A percentile compares a stretch with the other conserved stretches of the same genome.
Evolutionary conservation across 2,329 filamentous ascomycete species (phyloP).

Genomic region (Ophiostoma sp.): DNA sequence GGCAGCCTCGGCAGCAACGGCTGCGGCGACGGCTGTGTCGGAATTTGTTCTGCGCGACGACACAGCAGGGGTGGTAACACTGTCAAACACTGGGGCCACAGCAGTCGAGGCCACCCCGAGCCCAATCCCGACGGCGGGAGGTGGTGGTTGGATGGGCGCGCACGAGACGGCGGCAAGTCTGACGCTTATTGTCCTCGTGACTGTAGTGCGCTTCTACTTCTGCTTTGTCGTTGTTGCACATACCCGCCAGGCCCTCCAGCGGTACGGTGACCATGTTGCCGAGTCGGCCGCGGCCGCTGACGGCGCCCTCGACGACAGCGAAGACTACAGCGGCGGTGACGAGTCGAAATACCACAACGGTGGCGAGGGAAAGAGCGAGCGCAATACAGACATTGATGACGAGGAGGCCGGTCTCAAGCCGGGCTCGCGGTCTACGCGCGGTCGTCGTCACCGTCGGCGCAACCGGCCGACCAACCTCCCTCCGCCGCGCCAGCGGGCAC

Average conservation of each 20-base stretch:
- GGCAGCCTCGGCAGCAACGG: not conserved
- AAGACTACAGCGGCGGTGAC: conserved; percentile 23
- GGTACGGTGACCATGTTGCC: conserved; percentile 54
- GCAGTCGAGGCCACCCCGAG: not conserved
- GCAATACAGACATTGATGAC: conserved; percentile 36
- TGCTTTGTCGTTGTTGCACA: conserved; percentile 80
- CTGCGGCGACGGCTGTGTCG: conserved; percentile 5
- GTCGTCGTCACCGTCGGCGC: conserved; percentile 29
- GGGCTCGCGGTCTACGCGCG: conserved; percentile 16
- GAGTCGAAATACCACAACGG: conserved; percentile 36
- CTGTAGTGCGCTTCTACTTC: conserved; percentile 78
- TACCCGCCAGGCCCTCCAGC: conserved; percentile 73
- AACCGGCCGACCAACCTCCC: conserved; percentile 39
- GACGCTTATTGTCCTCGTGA: conserved; percentile 71
- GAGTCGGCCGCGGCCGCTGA: conserved; percentile 30
- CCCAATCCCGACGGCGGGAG: conserved; percentile 25
- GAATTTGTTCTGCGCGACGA: not conserved
- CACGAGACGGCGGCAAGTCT: conserved; percentile 74
- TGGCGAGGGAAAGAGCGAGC: conserved; percentile 36
- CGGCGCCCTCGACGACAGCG: conserved; percentile 51
- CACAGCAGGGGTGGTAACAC: not conserved
- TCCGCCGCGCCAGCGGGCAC: not conserved
- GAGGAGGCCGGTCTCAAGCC: conserved; percentile 28
- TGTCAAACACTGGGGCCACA: not conserved
- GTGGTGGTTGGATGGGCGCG: conserved; percentile 35